Conservation (phyloP, 2,329 filamentous ascomycete species). For the Sporothrix luriei region DNA sequence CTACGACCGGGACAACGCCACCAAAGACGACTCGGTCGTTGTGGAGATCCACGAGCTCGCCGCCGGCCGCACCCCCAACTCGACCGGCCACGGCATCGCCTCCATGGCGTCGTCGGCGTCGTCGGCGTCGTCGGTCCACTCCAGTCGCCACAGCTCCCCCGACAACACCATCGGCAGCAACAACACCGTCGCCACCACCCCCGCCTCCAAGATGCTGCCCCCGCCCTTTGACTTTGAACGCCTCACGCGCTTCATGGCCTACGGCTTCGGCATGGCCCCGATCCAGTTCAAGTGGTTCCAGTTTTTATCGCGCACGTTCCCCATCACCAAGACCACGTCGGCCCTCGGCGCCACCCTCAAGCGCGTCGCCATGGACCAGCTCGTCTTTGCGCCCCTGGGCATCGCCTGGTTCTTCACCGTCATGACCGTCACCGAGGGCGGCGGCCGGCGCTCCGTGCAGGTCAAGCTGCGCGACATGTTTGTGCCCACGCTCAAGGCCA, state of each 20-base stretch:
- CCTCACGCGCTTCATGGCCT: conserved; percentile 92
- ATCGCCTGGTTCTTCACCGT: conserved; percentile 88
- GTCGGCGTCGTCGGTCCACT: neutral
- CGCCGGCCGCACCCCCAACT: neutral
- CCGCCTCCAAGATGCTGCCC: conserved; percentile 64
- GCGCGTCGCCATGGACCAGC: conserved; percentile 87
- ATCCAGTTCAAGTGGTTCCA: conserved; percentile 95
- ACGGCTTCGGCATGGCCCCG: conserved; percentile 94
- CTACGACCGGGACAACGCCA: conserved; percentile 47
- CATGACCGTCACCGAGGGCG: conserved; percentile 95
- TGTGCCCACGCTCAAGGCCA: conserved; percentile 89
- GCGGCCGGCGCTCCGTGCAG: conserved; percentile 74
- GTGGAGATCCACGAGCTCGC: conserved; percentile 86
- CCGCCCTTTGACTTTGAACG: conserved; percentile 95
- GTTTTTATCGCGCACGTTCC: conserved; percentile 79
- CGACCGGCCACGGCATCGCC: neutral
- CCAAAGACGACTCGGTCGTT: conserved; percentile 68
- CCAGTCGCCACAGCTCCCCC: neutral
- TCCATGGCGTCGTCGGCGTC: neutral
- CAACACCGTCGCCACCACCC: conserved; percentile 65
- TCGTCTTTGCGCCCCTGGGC: conserved; percentile 79
- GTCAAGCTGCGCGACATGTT: conserved; percentile 94
- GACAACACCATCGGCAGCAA: conserved; percentile 65
- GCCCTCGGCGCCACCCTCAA: conserved; percentile 80
- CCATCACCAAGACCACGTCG: conserved; percentile 73